These are phyloP conservation scores for Solanum dulcamara DNA, from an alignment of 257 asterid genomes.

Conservation along the genomic window DNA sequence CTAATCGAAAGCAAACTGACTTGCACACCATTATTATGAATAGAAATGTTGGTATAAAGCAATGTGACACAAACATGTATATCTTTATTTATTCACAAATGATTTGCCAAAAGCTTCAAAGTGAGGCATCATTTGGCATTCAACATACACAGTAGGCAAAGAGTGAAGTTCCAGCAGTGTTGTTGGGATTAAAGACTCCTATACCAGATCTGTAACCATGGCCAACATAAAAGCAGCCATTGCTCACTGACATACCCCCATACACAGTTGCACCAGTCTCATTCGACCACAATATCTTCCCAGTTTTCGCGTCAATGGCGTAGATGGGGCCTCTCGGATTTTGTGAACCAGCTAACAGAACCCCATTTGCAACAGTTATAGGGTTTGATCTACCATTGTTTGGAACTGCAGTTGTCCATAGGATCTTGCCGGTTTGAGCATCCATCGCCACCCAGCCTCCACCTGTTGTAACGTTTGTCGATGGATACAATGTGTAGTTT, in stretches of 20 bases:
- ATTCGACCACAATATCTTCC: slow-evolving; percentile 34
- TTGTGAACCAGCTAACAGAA: slow-evolving; percentile 34
- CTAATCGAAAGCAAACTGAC: background rate
- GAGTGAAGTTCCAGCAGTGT: slow-evolving; percentile 30
- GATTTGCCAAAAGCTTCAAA: background rate
- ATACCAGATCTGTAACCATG: slow-evolving; percentile 19
- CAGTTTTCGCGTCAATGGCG: slow-evolving; percentile 23
- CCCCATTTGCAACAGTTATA: slow-evolving; percentile 33
- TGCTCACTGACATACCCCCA: slow-evolving; percentile 45
- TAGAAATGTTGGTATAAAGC: no score
- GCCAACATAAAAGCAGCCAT: slow-evolving; percentile 40
- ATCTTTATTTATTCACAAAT: no score
- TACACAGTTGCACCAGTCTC: slow-evolving; percentile 34
- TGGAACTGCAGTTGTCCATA: slow-evolving; percentile 51
- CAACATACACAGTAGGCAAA: slow-evolving; percentile 32
- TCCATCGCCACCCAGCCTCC: slow-evolving; percentile 55
- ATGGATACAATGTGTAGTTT: slow-evolving; percentile 30
- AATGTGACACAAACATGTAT: background rate
- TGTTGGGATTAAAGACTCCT: background rate
- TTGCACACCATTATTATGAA: background rate
- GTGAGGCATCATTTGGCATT: background rate
- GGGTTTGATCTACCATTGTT: slow-evolving; percentile 27
- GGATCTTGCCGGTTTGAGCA: slow-evolving; percentile 23
- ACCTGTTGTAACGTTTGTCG: slow-evolving; percentile 18
- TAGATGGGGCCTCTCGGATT: slow-evolving; percentile 30